Evolutionary conservation across 2,329 filamentous ascomycete species (phyloP).

Genomic region (Myrmaecium sp.): DNA sequence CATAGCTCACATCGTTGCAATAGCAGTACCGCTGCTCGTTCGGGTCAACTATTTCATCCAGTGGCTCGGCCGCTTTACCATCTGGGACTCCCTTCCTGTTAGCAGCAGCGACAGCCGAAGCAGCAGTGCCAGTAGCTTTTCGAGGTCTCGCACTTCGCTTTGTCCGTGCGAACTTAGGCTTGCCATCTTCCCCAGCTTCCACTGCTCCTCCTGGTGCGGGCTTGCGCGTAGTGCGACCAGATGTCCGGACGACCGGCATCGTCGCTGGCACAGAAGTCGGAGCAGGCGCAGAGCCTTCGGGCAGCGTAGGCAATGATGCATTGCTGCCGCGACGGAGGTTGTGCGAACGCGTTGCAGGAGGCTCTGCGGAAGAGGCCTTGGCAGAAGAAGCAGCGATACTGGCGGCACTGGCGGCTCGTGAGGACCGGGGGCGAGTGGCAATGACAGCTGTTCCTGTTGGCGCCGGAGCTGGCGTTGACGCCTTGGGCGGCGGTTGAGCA

Average conservation of each 20-base stretch:
- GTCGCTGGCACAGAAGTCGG: constrained; percentile 20
- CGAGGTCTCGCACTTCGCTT: constrained; percentile 44
- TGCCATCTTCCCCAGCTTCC: constrained; percentile 40
- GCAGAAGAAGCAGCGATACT: constrained; percentile 10
- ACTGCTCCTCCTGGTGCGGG: constrained; percentile 60
- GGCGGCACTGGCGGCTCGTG: constrained; percentile 17
- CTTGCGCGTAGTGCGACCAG: constrained; percentile 37
- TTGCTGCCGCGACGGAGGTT: constrained; percentile 29
- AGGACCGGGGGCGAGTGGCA: constrained; percentile 17
- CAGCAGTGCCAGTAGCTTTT: constrained; percentile 36
- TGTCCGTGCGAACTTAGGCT: constrained; percentile 50
- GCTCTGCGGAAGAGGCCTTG: constrained; percentile 33
- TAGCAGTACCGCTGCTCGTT: constrained; percentile 62
- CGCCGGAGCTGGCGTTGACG: constrained; percentile 6
- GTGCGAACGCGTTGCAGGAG: constrained; percentile 21
- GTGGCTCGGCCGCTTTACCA: constrained; percentile 9
- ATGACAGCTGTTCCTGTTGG: constrained; percentile 6
- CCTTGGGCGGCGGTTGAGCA: constrained; percentile 8
- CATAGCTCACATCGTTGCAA: constrained; percentile 66
- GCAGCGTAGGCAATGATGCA: constrained; percentile 22
- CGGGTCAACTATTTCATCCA: constrained; percentile 42
- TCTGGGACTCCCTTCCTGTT: constrained; percentile 11
- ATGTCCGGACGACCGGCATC: constrained; percentile 16
- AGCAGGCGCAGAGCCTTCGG: constrained; percentile 6
- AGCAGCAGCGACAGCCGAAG: constrained; percentile 22